These are phyloP conservation scores for Cryptosporidium sp. DNA, from an alignment of 169 alveolate genomes.

Conservation along the genomic window DNA sequence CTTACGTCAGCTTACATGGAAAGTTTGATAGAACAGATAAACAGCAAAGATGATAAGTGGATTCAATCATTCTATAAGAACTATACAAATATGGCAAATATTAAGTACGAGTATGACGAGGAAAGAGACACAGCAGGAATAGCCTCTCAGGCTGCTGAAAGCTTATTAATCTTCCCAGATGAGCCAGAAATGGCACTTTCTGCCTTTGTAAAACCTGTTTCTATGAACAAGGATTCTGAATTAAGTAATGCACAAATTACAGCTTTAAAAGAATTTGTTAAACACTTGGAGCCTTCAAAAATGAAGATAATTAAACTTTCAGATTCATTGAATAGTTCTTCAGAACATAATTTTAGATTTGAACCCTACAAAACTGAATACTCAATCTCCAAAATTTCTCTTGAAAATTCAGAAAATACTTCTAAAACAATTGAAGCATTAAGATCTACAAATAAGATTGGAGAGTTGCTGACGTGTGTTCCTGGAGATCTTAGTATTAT, in stretches of 20 bases:
- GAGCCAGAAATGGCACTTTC: constrained; percentile 73
- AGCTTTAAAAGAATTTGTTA: constrained; percentile 1
- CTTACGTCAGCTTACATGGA: constrained; percentile 22
- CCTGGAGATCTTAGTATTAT: constrained; percentile 50
- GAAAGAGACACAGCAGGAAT: constrained; percentile 52
- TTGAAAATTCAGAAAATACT: neutral
- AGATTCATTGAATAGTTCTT: neutral
- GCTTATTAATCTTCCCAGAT: constrained; percentile 47
- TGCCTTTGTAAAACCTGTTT: constrained; percentile 37
- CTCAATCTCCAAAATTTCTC: neutral
- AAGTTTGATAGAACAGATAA: constrained; percentile 22
- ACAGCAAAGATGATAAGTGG: constrained; percentile 37
- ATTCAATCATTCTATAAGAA: constrained; percentile 30
- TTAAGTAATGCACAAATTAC: neutral
- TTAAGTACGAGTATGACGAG: constrained; percentile 51
- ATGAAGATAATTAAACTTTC: constrained; percentile 43
- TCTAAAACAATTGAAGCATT: neutral
- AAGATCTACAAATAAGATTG: constrained; percentile 11
- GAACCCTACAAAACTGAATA: constrained; percentile 59
- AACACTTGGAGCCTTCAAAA: constrained; percentile 12
- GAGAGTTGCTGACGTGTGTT: constrained; percentile 52
- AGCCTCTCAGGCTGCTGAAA: constrained; percentile 71
- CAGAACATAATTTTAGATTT: neutral
- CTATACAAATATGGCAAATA: constrained; percentile 65
- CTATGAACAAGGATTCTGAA: neutral